Evolutionary conservation across 1,284 basidiomycete species (phyloP).

Genomic region (Mycosarcoma mackinlayi): DNA sequence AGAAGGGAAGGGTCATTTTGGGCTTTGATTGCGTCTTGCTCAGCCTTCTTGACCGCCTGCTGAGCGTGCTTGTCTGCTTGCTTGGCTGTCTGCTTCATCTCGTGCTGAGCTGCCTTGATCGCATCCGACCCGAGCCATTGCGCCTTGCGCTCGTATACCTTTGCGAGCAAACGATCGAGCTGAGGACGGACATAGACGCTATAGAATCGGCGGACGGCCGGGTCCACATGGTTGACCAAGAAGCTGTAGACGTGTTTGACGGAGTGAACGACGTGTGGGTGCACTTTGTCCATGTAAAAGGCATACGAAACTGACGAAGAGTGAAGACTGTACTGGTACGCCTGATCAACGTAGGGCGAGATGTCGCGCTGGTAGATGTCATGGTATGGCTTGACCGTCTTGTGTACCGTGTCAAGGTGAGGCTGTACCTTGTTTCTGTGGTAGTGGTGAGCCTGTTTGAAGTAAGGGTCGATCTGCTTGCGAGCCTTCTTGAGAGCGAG

Average conservation of each 20-base stretch:
- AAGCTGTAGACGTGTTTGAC: conserved; percentile 51
- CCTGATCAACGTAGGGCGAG: conserved; percentile 59
- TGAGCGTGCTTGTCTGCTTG: conserved; percentile 41
- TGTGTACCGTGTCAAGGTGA: conserved; percentile 55
- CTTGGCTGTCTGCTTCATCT: conserved; percentile 36
- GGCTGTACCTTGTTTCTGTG: conserved; percentile 62
- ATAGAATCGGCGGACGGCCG: conserved; percentile 52
- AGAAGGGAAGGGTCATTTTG: conserved; percentile 48
- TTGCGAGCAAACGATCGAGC: conserved; percentile 50
- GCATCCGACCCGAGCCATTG: conserved; percentile 50
- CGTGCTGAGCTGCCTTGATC: conserved; percentile 42
- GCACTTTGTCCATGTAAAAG: conserved; percentile 60
- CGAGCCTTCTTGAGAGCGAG: conserved; percentile 50
- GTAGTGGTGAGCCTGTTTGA: conserved; percentile 46
- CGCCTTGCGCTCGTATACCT: conserved; percentile 56
- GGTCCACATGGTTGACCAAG: conserved; percentile 55
- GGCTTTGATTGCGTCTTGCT: conserved; percentile 47
- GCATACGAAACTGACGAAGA: conserved; percentile 44
- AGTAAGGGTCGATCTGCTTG: conserved; percentile 56
- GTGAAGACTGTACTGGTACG: conserved; percentile 45
- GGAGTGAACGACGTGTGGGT: conserved; percentile 52
- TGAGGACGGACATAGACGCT: conserved; percentile 59
- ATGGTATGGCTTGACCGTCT: conserved; percentile 59
- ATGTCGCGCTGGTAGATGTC: conserved; percentile 65
- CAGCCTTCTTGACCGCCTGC: conserved; percentile 45